A percentile compares a stretch with the other conserved stretches of the same genome.
phyloP scores from a whole-genome alignment of 768 basidiomycete genomes.

The Trametes meyenii region DNA sequence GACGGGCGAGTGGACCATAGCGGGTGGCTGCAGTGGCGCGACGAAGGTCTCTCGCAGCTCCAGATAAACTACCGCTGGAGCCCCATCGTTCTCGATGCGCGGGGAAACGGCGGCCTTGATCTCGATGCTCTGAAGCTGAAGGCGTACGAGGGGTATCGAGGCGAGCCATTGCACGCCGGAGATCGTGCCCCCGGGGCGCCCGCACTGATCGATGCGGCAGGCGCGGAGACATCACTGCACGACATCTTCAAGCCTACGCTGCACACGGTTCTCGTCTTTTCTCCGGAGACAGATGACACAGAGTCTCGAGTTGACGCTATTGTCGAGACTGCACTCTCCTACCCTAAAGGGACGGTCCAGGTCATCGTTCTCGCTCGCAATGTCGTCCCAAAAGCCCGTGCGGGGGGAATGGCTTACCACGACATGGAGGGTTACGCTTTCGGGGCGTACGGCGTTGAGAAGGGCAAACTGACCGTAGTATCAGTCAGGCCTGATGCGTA shows the following conservation, averaged over 20 bases:
- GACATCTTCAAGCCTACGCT: constrained; percentile 15
- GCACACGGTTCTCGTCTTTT: constrained; percentile 23
- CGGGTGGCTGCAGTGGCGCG: constrained; percentile 28
- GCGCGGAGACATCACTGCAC: not conserved
- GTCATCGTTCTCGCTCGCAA: not conserved
- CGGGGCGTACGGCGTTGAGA: constrained; percentile 7
- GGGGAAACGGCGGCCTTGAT: constrained; percentile 18
- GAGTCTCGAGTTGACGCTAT: not conserved
- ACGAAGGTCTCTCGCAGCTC: constrained; percentile 41
- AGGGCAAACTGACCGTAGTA: constrained; percentile 2
- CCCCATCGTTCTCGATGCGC: constrained; percentile 46
- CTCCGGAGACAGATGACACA: not conserved
- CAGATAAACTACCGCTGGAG: constrained; percentile 60
- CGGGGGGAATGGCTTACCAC: not conserved
- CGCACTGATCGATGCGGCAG: not conserved
- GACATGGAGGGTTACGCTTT: constrained; percentile 19
- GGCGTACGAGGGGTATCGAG: constrained; percentile 23
- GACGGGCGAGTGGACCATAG: not conserved
- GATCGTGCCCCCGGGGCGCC: constrained; percentile 36
- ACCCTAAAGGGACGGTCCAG: constrained; percentile 1
- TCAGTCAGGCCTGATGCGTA: constrained; percentile 23
- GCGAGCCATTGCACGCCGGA: constrained; percentile 39
- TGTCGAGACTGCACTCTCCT: not conserved
- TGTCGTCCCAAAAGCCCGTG: not conserved
- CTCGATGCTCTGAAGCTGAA: constrained; percentile 26